Conservation (phyloP, 2,329 filamentous ascomycete genomes). For the Ophiosphaerella narmari region DNA sequence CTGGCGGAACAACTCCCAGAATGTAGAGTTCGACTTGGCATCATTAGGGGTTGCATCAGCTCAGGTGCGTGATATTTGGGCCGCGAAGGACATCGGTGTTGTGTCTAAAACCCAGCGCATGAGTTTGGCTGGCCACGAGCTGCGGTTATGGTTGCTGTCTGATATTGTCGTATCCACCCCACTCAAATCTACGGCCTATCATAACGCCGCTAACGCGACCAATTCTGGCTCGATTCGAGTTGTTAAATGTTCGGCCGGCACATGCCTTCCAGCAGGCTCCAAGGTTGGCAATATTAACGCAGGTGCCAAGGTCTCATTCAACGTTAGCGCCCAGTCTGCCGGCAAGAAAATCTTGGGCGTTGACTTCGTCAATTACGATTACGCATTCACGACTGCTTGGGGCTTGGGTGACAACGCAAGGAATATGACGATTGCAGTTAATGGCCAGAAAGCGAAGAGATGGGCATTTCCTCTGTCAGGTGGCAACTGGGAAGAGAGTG, state of each 20-base stretch:
- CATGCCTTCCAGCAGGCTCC: conserved; percentile 35
- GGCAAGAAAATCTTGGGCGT: conserved; percentile 42
- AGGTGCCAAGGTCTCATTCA: conserved; percentile 33
- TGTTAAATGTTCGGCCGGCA: conserved; percentile 25
- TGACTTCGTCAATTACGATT: conserved; percentile 50
- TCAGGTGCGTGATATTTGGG: conserved; percentile 45
- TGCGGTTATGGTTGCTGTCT: conserved; percentile 43
- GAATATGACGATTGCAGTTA: conserved; percentile 46
- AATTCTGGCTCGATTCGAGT: conserved; percentile 35
- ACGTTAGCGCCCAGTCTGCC: conserved; percentile 27
- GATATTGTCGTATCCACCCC: conserved; percentile 25
- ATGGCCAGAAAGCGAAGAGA: conserved; percentile 40
- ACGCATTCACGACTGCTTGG: conserved; percentile 43
- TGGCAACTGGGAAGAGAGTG: conserved; percentile 46
- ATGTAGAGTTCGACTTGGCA: conserved; percentile 37
- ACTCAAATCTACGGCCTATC: conserved; percentile 28
- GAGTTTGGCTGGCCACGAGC: conserved; percentile 29
- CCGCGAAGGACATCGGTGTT: conserved; percentile 24
- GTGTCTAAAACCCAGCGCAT: conserved; percentile 20
- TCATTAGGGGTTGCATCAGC: conserved; percentile 41
- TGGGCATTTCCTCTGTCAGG: conserved; percentile 49
- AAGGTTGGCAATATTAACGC: conserved; percentile 43
- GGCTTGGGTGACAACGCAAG: conserved; percentile 41
- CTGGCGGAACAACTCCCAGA: conserved; percentile 41
- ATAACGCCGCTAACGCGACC: conserved; percentile 37